Evolutionary conservation across 1,284 basidiomycete genomes (phyloP), one percentile per base, ranked within the genome.

Genomic region (Cutaneotrichosporon sp.): DNA sequence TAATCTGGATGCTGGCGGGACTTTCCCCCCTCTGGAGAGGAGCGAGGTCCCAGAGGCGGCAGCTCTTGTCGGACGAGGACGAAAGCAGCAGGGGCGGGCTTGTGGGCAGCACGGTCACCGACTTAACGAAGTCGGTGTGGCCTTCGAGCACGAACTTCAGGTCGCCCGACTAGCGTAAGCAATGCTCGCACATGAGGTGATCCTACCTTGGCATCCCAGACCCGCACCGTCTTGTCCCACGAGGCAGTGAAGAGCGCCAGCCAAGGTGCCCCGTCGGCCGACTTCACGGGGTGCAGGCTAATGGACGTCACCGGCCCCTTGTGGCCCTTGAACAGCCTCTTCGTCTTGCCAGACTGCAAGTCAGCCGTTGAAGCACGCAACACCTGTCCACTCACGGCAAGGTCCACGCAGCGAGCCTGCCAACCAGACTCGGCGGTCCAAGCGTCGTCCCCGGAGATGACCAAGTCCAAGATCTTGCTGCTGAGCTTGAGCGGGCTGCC

Each of bases 391-490:
- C 47, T n/a, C 54, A 92, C 93, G 82, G 89, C 84, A 25, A 95
- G 78, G 71, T 91, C 86, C 34, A 93, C 72, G 68, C 87, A 87
- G 54, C 88, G 84, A 11, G 87, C 84, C 13, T 89, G 83, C 64
- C 87, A 86, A 0, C 90, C 89, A 71, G 89, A 93, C 75, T 94
- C 92, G 22, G 90, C 92, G 51, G 92, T 86, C 89, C 90, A 97
- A 0, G 86, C 90, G 25, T 85, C 79, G 31, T 85, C 83, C 4
- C 83, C 87, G 34, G 83, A 80, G 42, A 97, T 78, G 29, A 86
- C 78, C 5, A 95, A 80, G 42, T 84, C 86, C 36, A 97, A 80
- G 1, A 91, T 86, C 70, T 89, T 91, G 50, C 88, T 89, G 13
- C 82, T 75, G 24, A 95, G 83, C 59, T 87, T 82, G 63, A 95